These are phyloP conservation scores for Beta lomatogona DNA, from an alignment of 179 eudicot species.

Conservation along the genomic window DNA sequence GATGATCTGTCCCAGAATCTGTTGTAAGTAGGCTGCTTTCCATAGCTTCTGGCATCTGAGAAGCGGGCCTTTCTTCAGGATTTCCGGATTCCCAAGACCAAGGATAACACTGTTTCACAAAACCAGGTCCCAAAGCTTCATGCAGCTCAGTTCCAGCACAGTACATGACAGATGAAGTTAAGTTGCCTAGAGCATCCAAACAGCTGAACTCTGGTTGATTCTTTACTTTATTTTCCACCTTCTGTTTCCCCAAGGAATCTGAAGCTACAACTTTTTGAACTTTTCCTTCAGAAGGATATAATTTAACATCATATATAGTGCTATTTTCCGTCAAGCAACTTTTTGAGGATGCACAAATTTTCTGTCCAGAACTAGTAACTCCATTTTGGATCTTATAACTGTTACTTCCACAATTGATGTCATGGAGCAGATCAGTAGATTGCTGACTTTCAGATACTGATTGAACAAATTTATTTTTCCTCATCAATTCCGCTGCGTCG, in stretches of 20 bases:
- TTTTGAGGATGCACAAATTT: constrained; percentile 27
- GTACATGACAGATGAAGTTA: constrained; percentile 38
- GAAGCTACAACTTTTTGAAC: constrained; percentile 21
- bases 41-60: constrained; percentile 46
- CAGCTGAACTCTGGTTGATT: constrained; percentile 26
- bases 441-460: constrained; percentile 34
- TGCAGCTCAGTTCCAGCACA: constrained; percentile 78
- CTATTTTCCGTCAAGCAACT: constrained; percentile 36
- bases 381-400: constrained; percentile 19
- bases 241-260: constrained; percentile 24
- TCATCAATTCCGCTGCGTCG: constrained; percentile 7
- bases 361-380: constrained; percentile 9
- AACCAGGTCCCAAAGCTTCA: constrained; percentile 76
- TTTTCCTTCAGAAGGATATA: constrained; percentile 18
- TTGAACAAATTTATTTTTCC: constrained; percentile 33
- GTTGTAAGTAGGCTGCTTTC: constrained; percentile 51
- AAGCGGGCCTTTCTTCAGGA: constrained; percentile 32
- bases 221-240: constrained; percentile 19
- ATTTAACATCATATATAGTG: constrained; percentile 32
- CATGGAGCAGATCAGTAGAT: constrained; percentile 21
- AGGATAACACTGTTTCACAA: constrained; percentile 40
- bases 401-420: constrained; percentile 19
- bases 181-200: constrained; percentile 27
- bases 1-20: constrained; percentile 63
- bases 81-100: constrained; percentile 44